These are phyloP conservation scores for Exobasidium rhododendri DNA, from an alignment of 1,284 basidiomycete genomes.

Conservation along the genomic window DNA sequence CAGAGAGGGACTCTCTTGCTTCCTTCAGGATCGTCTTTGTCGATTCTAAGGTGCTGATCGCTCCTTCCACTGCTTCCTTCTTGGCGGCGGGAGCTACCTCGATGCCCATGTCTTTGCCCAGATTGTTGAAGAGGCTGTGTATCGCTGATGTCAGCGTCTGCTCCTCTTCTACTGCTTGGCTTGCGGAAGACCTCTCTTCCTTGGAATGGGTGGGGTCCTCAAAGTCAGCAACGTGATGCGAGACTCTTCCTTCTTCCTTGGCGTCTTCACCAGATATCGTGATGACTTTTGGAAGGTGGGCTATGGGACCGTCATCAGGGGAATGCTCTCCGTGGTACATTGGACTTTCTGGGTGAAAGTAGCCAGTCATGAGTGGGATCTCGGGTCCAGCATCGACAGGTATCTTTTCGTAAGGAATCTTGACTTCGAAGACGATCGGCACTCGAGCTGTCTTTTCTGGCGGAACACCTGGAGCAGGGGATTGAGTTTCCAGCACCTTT, in stretches of 20 bases:
- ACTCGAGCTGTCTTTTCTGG: constrained; percentile 16
- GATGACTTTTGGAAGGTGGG: constrained; percentile 11
- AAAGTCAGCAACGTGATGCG: constrained; percentile 3
- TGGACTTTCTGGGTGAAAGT: constrained; percentile 15
- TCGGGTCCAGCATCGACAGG: constrained; percentile 11
- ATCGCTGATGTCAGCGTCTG: constrained; percentile 5
- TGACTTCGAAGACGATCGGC: constrained; percentile 16
- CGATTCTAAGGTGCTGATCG: neutral
- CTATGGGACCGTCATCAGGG: constrained; percentile 8
- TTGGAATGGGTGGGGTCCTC: constrained; percentile 4
- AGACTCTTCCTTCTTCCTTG: neutral
- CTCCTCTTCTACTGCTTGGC: neutral
- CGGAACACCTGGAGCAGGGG: constrained; percentile 21
- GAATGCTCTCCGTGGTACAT: neutral
- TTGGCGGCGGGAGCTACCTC: neutral
- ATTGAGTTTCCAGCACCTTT: constrained; percentile 5
- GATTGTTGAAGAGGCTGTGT: neutral
- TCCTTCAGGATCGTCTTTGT: constrained; percentile 1
- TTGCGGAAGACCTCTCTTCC: neutral
- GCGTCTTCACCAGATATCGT: constrained; percentile 13
- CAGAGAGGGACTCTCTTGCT: neutral
- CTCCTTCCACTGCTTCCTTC: neutral
- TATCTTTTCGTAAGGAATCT: constrained; percentile 19
- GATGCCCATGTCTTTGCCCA: neutral
- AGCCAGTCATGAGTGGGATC: constrained; percentile 18